A percentile compares a stretch with the other conserved stretches of the same genome.
Evolutionary conservation across 1,284 basidiomycete genomes (phyloP).

Genomic region (Cryptococcus maquisensis): DNA sequence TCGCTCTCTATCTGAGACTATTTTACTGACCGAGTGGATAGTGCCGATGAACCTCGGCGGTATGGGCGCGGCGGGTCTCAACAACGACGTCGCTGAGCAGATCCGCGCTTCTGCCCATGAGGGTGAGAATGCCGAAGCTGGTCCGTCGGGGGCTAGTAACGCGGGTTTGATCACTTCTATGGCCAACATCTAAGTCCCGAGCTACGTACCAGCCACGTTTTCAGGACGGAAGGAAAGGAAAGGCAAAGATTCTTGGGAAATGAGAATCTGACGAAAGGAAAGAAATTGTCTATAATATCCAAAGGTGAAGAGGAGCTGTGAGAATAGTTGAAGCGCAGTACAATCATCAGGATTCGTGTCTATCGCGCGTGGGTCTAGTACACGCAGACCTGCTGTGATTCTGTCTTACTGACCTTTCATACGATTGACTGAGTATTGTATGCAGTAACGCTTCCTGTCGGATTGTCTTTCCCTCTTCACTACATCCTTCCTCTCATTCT

Average conservation of each 20-base stretch:
- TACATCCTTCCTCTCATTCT: not conserved
- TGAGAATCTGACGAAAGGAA: not conserved
- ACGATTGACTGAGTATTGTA: not conserved
- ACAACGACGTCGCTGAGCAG: slow-evolving; percentile 32
- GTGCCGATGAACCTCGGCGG: slow-evolving; percentile 48
- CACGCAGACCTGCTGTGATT: not conserved
- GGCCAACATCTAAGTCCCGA: slow-evolving; percentile 28
- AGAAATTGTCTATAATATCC: not conserved
- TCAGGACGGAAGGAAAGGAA: too few relatives aligned
- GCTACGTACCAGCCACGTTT: not conserved
- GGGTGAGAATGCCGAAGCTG: slow-evolving; percentile 12
- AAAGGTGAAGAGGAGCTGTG: not conserved
- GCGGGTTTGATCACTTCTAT: slow-evolving; percentile 38
- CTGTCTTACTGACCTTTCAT: not conserved
- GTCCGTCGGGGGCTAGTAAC: slow-evolving; percentile 23
- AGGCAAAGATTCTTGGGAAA: not conserved
- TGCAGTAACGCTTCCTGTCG: too few relatives aligned
- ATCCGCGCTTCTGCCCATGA: slow-evolving; percentile 34
- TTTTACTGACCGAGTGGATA: not conserved
- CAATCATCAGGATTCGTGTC: not conserved
- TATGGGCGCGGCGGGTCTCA: slow-evolving; percentile 43
- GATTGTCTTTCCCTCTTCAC: too few relatives aligned
- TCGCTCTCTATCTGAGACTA: not conserved
- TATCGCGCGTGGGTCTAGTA: not conserved
- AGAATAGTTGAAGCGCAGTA: not conserved